These are phyloP conservation scores for Amoeboradix gromovi DNA, from an alignment of 371 early-diverging fungal genomes.

Conservation along the genomic window DNA sequence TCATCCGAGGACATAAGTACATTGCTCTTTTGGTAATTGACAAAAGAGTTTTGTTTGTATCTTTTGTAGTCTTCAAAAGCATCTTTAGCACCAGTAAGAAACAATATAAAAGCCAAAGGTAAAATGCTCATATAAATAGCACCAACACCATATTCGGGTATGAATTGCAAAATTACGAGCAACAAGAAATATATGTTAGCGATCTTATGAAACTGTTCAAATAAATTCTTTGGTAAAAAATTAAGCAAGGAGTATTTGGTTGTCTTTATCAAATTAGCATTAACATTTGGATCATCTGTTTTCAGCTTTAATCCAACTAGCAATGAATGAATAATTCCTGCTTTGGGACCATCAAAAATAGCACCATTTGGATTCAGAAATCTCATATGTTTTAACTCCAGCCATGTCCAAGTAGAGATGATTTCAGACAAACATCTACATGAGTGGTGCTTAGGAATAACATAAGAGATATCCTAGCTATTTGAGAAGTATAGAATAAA, in stretches of 20 bases:
- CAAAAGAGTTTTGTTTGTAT: slow-evolving; percentile 49
- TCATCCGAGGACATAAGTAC: not conserved
- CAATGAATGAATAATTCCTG: not conserved
- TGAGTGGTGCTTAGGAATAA: too few species aligned
- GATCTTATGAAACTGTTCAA: slow-evolving; percentile 62
- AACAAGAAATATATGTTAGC: slow-evolving; percentile 76
- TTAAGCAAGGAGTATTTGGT: slow-evolving; percentile 50
- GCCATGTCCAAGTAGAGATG: too few species aligned
- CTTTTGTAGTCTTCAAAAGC: slow-evolving; percentile 74
- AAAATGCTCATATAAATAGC: slow-evolving; percentile 57
- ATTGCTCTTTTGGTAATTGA: slow-evolving; percentile 29
- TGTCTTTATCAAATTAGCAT: slow-evolving; percentile 31
- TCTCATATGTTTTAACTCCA: not conserved
- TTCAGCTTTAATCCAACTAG: not conserved
- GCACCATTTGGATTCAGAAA: not conserved
- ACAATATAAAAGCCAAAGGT: slow-evolving; percentile 47
- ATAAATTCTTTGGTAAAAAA: slow-evolving; percentile 70
- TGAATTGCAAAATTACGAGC: slow-evolving; percentile 45
- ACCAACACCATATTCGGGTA: slow-evolving; percentile 33
- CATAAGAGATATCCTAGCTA: too few species aligned
- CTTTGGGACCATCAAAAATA: not conserved
- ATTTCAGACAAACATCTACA: too few species aligned
- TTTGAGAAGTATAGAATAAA: too few species aligned
- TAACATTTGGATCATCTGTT: not conserved
- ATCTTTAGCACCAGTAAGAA: slow-evolving; percentile 64